Base-by-base conservation (phyloP, 2,329 filamentous ascomycete species). In the Pseudocercospora vitis region DNA sequence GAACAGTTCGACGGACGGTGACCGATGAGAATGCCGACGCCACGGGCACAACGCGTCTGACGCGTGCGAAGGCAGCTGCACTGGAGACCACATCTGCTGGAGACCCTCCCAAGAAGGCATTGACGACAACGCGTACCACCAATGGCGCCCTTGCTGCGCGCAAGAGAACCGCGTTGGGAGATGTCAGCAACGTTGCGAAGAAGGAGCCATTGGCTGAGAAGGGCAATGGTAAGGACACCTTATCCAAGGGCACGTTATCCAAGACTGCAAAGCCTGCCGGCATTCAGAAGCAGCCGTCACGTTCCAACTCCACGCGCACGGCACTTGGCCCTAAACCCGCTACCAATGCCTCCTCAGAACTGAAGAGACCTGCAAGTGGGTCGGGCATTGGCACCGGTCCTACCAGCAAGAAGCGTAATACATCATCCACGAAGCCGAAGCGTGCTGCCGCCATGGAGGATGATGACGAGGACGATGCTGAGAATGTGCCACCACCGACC, bases 121-220 rank as follows among this genome's bases (percentile, higher is more conserved):
- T 74, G 45, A 66, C 67, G 35, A 69, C 73, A 29, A 78, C 77
- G 68, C 76, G 76, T 65, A 70, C 74, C 4, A 74, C 66, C 23
- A 74, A 70, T 58, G 74, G 78, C 65, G 73, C 78, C 44, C 78
- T 63, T 14, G 64, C 52, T 62, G 48, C 65, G 63, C 56, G 70
- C 78, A 94, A 88, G 77, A 89, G 94, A 69, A 83, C 87, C 65
- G 91, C 89, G 45, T 81, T 99, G 31, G 91, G 89, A 54, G 94
- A 99, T 77, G 88, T 96, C 64, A 97, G 91, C 82, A 99, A 99
- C 76, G 87, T 95, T 60, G 84, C 84, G 65, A 97, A 96, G 73
- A 81, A 81, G 44, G 88, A 89, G 50, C 78, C 74, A 4, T 28
- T 45, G 42, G 76, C 73, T 53, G 69, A 71, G 45, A 96, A 95